Evolutionary conservation across 768 basidiomycete species (phyloP), one percentile per base, ranked within the genome.

Genomic region (Austroboletus eburneus): DNA sequence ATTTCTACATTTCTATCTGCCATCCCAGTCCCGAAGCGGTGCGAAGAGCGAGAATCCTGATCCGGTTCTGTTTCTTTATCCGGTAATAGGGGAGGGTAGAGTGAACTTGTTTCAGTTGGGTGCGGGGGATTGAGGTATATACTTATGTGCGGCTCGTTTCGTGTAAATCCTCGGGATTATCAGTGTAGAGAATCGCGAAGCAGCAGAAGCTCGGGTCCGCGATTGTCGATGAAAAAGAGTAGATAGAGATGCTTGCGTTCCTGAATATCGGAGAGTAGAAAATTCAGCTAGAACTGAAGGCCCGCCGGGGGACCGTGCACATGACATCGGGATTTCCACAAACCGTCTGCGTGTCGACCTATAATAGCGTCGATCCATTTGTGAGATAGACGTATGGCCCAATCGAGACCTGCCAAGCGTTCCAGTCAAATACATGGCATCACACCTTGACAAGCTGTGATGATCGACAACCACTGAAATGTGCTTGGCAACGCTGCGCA

Each of bases 11-110:
- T 13, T 16, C 37, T 16, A 27, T 18, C 12, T 46, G 44, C 30
- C 45, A 45, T 24, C n/a, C n/a, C n/a, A n/a, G 37, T 39, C 37
- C n/a, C 44, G 18, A 47, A 9, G 33, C 21, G 22, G 17, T 37
- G 24, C 18, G 22, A 17, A 24, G 22, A 23, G 17, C 4, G 20
- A 18, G 12, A 14, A 13, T 29, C n/a, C 25, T 16, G 20, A 16
- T 14, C 27, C 12, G 32, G 6, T 18, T 39, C 13, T 18, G 30
- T 43, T 24, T 17, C 47, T 48, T 24, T 12, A 44, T 48, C 17
- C 22, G 18, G 29, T 9, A 39, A 32, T 29, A 32, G 21, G 17
- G 21, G 23, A 43, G 9, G 12, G 18, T 33, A 24, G 24, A 21
- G 30, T 21, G 30, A 20, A 24, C 22, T 7, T 13, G 30, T 32